Evolutionary conservation across 1,284 basidiomycete genomes (phyloP).

Genomic region (Rhodotorula sp.): DNA sequence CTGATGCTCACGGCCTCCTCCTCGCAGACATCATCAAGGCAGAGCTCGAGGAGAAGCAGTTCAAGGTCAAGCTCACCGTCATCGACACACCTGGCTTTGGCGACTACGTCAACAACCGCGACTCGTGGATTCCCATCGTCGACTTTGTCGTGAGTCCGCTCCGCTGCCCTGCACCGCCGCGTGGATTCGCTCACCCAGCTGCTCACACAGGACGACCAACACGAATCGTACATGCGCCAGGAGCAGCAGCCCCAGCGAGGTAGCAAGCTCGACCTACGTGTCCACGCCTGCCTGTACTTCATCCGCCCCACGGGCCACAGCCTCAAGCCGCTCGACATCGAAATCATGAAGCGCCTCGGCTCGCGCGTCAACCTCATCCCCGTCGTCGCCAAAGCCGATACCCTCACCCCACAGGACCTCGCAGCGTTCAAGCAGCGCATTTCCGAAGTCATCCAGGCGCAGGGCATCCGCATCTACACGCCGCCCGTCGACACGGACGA

Average conservation of each 20-base stretch:
- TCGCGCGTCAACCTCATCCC: conserved; percentile 96
- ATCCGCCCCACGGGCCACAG: conserved; percentile 86
- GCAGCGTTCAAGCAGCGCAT: conserved; percentile 89
- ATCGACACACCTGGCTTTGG: conserved; percentile 99
- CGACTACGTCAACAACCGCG: conserved; percentile 99
- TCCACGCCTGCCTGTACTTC: conserved; percentile 98
- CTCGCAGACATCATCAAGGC: conserved; percentile 57
- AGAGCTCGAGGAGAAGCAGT: conserved; percentile 92
- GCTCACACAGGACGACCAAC: conserved; percentile 75
- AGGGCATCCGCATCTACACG: conserved; percentile 91
- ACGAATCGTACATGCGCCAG: conserved; percentile 98
- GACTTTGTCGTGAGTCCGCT: conserved; percentile 71
- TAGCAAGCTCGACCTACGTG: conserved; percentile 91
- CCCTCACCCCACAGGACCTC: conserved; percentile 89
- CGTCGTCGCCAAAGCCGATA: conserved; percentile 96
- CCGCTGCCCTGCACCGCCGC: no score
- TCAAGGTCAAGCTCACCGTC: conserved; percentile 98
- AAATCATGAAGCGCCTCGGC: conserved; percentile 97
- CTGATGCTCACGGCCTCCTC: background rate
- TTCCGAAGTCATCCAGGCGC: conserved; percentile 83
- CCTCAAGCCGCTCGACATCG: conserved; percentile 95
- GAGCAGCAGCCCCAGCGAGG: conserved; percentile 94
- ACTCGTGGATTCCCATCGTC: conserved; percentile 96
- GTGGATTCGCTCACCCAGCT: background rate
- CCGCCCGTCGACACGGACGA: conserved; percentile 92